Conservation (phyloP, 2,329 filamentous ascomycete genomes). For the Rutstroemia sp. region DNA sequence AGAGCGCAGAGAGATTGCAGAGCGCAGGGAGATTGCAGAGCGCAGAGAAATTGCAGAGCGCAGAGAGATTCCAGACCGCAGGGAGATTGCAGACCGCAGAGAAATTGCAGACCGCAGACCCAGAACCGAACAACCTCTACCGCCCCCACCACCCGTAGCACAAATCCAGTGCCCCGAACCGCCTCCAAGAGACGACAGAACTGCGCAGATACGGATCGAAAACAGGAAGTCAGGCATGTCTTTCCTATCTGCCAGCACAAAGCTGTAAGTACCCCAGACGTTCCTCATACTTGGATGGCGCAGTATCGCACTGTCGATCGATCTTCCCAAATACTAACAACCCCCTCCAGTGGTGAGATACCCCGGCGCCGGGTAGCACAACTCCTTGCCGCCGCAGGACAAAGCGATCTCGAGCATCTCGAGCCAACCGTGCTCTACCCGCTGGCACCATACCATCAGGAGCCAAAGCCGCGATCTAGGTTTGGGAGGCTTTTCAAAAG, state of each 20-base stretch:
- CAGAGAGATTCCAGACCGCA: no score
- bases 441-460: neutral
- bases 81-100: no score
- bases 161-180: neutral
- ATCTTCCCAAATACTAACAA: neutral
- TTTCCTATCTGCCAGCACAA: conserved; percentile 38
- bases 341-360: neutral
- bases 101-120: no score
- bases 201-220: neutral
- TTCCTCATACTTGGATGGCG: neutral
- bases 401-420: neutral
- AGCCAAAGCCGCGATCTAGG: neutral
- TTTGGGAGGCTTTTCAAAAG: neutral
- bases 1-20: no score
- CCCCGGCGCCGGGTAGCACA: neutral
- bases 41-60: no score
- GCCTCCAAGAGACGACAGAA: neutral
- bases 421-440: neutral
- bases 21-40: no score
- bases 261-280: conserved; percentile 23
- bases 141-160: no score
- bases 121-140: neutral
- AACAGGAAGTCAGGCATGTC: conserved; percentile 30
- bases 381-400: neutral
- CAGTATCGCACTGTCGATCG: no score